These are phyloP conservation scores for Beauveria sp. DNA, from an alignment of 2,329 filamentous ascomycete species.

Conservation along the genomic window DNA sequence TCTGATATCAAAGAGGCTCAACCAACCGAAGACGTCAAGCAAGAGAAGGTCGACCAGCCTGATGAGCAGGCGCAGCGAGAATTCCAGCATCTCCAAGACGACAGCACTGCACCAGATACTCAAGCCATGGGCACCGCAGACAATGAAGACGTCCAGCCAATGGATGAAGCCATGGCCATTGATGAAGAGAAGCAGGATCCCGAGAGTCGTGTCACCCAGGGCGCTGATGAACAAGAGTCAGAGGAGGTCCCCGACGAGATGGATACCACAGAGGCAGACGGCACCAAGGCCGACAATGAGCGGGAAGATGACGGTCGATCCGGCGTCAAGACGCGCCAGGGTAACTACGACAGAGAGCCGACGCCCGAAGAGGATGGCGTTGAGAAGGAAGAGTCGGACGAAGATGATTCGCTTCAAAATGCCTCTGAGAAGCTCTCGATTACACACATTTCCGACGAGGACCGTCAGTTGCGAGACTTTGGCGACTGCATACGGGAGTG, in stretches of 20 bases:
- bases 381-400: slow-evolving; percentile 35
- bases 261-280: slow-evolving; percentile 27
- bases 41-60: slow-evolving; percentile 38
- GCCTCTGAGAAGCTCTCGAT: slow-evolving; percentile 58
- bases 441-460: slow-evolving; percentile 57
- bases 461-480: slow-evolving; percentile 38
- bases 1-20: slow-evolving; percentile 62
- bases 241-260: slow-evolving; percentile 37
- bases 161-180: slow-evolving; percentile 85
- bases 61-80: slow-evolving; percentile 73
- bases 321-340: slow-evolving; percentile 52
- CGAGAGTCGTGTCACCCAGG: slow-evolving; percentile 42
- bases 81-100: slow-evolving; percentile 87
- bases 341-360: slow-evolving; percentile 48
- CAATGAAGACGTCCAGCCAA: slow-evolving; percentile 75
- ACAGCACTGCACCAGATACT: slow-evolving; percentile 72
- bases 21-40: slow-evolving; percentile 40
- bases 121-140: slow-evolving; percentile 86
- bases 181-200: slow-evolving; percentile 57
- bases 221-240: slow-evolving; percentile 38
- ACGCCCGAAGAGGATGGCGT: slow-evolving; percentile 35
- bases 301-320: slow-evolving; percentile 48
- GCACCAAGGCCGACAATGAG: slow-evolving; percentile 31
- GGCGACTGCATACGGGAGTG: slow-evolving; percentile 64
- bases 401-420: slow-evolving; percentile 41